Evolutionary conservation across 768 basidiomycete species (phyloP).

Genomic region (Mycena chlorophos): DNA sequence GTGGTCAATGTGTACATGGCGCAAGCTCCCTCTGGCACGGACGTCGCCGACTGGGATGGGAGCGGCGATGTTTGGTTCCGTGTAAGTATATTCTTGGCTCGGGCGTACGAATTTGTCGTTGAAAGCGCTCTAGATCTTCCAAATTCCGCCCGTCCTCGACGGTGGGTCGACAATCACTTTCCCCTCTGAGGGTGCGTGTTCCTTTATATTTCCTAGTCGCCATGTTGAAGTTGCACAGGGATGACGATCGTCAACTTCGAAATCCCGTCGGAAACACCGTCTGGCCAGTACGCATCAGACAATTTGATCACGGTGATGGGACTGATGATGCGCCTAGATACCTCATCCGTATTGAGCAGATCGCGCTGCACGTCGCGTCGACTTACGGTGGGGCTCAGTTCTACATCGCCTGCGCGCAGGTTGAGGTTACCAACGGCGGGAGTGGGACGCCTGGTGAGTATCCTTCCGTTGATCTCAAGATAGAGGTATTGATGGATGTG

Average conservation of each 20-base stretch:
- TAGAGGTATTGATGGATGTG: too few relatives aligned
- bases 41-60: conserved; percentile 17
- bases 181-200: conserved; percentile 17
- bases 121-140: conserved; percentile 27
- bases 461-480: too few relatives aligned
- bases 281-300: too few relatives aligned
- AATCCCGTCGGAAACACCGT: conserved; percentile 5
- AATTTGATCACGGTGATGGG: too few relatives aligned
- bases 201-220: not conserved
- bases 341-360: conserved; percentile 15
- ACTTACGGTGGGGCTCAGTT: conserved; percentile 14
- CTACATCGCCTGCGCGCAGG: conserved; percentile 29
- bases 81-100: not conserved
- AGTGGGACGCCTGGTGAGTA: conserved; percentile 33
- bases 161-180: conserved; percentile 35
- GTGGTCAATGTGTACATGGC: conserved; percentile 17
- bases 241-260: conserved; percentile 5
- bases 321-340: too few relatives aligned
- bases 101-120: not conserved
- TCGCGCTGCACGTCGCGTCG: conserved; percentile 14
- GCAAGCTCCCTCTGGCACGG: conserved; percentile 9
- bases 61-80: conserved; percentile 17
- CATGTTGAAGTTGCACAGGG: too few relatives aligned
- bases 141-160: conserved; percentile 34
- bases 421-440: conserved; percentile 25